Evolutionary conservation across 2,329 filamentous ascomycete species (phyloP).

Genomic region (Endothia cerciana): DNA sequence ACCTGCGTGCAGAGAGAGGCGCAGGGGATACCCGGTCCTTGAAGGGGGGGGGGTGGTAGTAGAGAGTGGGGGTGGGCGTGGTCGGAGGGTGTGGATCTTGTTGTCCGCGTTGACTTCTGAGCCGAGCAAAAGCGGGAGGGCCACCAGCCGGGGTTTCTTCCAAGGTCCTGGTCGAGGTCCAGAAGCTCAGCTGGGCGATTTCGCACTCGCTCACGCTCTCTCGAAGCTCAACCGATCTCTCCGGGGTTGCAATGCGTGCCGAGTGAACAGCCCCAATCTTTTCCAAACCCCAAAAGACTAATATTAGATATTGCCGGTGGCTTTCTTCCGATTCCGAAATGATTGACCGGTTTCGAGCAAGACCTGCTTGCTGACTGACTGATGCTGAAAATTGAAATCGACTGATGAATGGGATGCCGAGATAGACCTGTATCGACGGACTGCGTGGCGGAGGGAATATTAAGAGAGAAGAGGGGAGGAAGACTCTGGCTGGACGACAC

Average conservation of each 20-base stretch:
- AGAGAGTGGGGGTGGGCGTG: constrained; percentile 32
- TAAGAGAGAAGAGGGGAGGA: constrained; percentile 40
- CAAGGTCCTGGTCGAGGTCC: constrained; percentile 38
- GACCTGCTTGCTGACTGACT: constrained; percentile 60
- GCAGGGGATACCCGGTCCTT: constrained; percentile 27
- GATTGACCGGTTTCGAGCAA: constrained; percentile 61
- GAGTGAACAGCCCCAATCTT: constrained; percentile 39
- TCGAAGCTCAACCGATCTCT: constrained; percentile 39
- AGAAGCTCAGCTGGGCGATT: constrained; percentile 28
- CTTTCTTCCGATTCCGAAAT: constrained; percentile 42
- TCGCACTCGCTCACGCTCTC: constrained; percentile 29
- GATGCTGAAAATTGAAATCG: constrained; percentile 26
- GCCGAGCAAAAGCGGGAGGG: constrained; percentile 49
- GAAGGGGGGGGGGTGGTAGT: constrained; percentile 35
- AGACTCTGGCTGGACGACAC: constrained; percentile 53
- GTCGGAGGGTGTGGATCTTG: constrained; percentile 32
- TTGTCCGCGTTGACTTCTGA: constrained; percentile 33
- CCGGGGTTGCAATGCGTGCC: constrained; percentile 41
- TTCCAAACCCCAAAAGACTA: constrained; percentile 34
- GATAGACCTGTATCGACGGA: constrained; percentile 34
- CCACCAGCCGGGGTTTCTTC: constrained; percentile 37
- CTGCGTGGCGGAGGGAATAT: constrained; percentile 39
- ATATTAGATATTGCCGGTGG: constrained; percentile 45
- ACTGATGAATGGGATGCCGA: constrained; percentile 26
- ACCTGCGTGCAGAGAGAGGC: constrained; percentile 42